A percentile compares a stretch with the other conserved stretches of the same genome.
Evolutionary conservation across 768 basidiomycete species (phyloP).

Genomic region (Phaeotremella skinneri): DNA sequence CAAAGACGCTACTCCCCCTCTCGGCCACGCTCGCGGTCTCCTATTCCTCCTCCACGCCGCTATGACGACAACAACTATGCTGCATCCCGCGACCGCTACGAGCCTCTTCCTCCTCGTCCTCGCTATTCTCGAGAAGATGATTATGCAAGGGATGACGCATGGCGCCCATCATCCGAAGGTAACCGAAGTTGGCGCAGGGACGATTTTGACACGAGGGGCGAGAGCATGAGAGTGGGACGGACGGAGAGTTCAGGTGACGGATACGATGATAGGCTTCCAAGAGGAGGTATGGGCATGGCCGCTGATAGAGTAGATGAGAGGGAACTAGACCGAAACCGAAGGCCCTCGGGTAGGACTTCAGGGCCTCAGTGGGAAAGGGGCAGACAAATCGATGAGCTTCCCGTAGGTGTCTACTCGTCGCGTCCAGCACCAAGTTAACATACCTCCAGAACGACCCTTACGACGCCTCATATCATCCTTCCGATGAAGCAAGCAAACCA

Average conservation of each 20-base stretch:
- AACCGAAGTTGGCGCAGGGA: not conserved
- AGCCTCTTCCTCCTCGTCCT: not conserved
- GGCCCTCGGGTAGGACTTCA: not conserved
- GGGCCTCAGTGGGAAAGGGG: constrained; percentile 40
- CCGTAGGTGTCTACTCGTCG: constrained; percentile 11
- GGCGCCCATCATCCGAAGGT: not conserved
- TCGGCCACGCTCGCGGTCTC: constrained; percentile 25
- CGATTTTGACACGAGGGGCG: not conserved
- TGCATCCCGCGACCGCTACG: constrained; percentile 15
- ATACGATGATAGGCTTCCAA: constrained; percentile 6
- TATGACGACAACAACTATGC: constrained; percentile 20
- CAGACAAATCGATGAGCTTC: constrained; percentile 28
- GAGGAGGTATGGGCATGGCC: constrained; percentile 21
- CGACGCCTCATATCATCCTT: not conserved
- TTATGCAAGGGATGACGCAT: not conserved
- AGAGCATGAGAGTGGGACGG: not conserved
- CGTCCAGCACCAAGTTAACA: constrained; percentile 1
- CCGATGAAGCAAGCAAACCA: not conserved
- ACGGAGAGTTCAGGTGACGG: constrained; percentile 3
- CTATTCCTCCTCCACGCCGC: constrained; percentile 15
- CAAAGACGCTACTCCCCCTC: constrained; percentile 40
- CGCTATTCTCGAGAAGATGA: not conserved
- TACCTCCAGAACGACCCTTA: not conserved
- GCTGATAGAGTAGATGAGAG: constrained; percentile 32
- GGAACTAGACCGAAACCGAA: constrained; percentile 1